Conservation (phyloP, 2,329 filamentous ascomycete species). For the Aspergillus puulaauensis region DNA sequence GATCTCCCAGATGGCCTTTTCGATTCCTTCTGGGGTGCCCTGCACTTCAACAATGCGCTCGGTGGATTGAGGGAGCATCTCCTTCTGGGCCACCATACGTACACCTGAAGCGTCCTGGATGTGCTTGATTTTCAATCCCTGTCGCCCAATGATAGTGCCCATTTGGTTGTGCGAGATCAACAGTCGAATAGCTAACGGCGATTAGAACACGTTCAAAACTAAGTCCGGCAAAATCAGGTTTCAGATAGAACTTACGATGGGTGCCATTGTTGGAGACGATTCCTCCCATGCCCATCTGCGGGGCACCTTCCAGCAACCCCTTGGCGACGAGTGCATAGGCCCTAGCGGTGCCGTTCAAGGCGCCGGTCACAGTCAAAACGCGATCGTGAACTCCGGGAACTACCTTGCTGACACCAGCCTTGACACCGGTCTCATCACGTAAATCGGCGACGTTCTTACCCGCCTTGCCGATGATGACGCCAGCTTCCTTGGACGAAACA, state of each 20-base stretch:
- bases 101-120: conserved; percentile 97
- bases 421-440: conserved; percentile 95
- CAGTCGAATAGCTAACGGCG: conserved; percentile 77
- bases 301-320: conserved; percentile 86
- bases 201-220: conserved; percentile 15
- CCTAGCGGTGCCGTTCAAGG: conserved; percentile 82
- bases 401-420: conserved; percentile 97
- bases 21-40: conserved; percentile 90
- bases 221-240: no score
- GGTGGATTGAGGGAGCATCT: conserved; percentile 98
- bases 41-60: conserved; percentile 97
- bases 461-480: conserved; percentile 97
- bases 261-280: conserved; percentile 84
- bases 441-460: conserved; percentile 98
- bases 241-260: conserved; percentile 70
- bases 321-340: conserved; percentile 93
- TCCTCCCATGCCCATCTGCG: conserved; percentile 94
- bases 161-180: conserved; percentile 99
- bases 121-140: conserved; percentile 98
- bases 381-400: conserved; percentile 97
- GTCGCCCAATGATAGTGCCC: conserved; percentile 97
- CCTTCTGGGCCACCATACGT: conserved; percentile 98
- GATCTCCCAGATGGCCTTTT: conserved; percentile 97
- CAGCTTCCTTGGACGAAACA: conserved; percentile 97
- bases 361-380: conserved; percentile 90